These are phyloP conservation scores for Lasiodiplodia sp. DNA, from an alignment of 2,329 filamentous ascomycete species.

Conservation along the genomic window DNA sequence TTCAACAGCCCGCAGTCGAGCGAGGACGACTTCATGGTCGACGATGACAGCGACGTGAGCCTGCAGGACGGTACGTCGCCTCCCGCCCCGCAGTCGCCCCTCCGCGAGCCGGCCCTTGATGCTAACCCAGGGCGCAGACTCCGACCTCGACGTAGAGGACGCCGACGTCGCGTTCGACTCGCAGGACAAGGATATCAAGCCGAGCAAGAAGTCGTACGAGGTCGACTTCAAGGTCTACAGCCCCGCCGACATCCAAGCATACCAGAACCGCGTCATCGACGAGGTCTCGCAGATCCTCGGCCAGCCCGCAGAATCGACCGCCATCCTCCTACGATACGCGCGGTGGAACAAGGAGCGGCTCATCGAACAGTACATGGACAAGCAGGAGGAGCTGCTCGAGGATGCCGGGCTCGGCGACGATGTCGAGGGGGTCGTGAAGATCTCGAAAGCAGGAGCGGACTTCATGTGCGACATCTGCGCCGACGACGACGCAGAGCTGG, in stretches of 20 bases:
- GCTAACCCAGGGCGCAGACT: constrained; percentile 46
- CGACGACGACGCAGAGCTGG: constrained; percentile 78
- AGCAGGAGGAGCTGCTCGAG: constrained; percentile 78
- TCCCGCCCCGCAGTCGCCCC: neutral
- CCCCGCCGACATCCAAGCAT: constrained; percentile 80
- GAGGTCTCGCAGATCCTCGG: constrained; percentile 93
- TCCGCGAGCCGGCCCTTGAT: constrained; percentile 18
- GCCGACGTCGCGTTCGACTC: constrained; percentile 67
- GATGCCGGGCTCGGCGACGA: constrained; percentile 77
- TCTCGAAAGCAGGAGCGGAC: constrained; percentile 70
- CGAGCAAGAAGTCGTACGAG: constrained; percentile 78
- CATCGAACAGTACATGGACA: constrained; percentile 97
- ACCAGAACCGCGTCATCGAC: constrained; percentile 85
- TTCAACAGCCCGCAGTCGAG: constrained; percentile 86
- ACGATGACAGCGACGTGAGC: constrained; percentile 76
- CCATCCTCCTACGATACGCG: constrained; percentile 86
- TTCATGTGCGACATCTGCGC: constrained; percentile 97
- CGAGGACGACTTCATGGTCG: constrained; percentile 74
- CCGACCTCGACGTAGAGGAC: constrained; percentile 64
- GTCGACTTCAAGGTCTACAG: constrained; percentile 83
- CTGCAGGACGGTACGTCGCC: constrained; percentile 51
- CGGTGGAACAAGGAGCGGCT: constrained; percentile 96
- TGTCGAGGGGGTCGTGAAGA: constrained; percentile 62
- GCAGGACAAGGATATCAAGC: constrained; percentile 75
- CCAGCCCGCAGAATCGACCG: constrained; percentile 85